Evolutionary conservation across 495 filamentous ascomycete genomes (phyloP), one percentile per base, ranked within the genome.

Genomic region (Hypoxylon perforatum): DNA sequence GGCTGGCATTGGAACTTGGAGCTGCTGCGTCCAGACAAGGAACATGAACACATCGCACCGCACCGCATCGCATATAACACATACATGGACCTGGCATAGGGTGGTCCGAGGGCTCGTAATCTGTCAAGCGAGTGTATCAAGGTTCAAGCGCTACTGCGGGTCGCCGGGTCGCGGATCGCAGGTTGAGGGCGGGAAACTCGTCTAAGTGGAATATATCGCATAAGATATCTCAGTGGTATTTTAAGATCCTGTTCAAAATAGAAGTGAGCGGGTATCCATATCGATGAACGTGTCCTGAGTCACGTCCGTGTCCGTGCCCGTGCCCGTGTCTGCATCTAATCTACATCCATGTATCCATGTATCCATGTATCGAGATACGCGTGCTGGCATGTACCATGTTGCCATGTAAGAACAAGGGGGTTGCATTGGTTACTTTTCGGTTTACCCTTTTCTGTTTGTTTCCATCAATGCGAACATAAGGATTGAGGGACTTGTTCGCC

Each of bases 351-450:
- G 56, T 38, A 58, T 25, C 41, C 9, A 44, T 33, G 11, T 10
- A 33, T 33, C 30, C 30, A 33, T 25, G 56, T 38, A 58, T 25
- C 41, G 30, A 25, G 18, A 45, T 59, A 59, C 50, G 9, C 41
- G 36, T 30, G 39, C 39, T 30, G 22, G 9, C 17, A 21, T 51
- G 21, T 53, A 39, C n/a, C 15, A 5, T 53, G n/a, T 11, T 25
- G 4, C 19, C 2, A 25, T 15, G 3, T n/a, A 47, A 23, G 25
- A 17, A 22, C 50, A 61, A 57, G 46, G 58, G 58, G 59, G 58
- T 63, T 35, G 45, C 57, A 60, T 57, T 42, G 59, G 58, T 63
- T 35, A 49, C 57, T 56, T 57, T 42, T 69, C 65, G 65, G 65
- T 51, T 69, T 64, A 64, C 65, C 51, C 39, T 47, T 64, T 58